Evolutionary conservation across 805 yeast genomes (phyloP).

Genomic region (Lipomyces starkeyi): DNA sequence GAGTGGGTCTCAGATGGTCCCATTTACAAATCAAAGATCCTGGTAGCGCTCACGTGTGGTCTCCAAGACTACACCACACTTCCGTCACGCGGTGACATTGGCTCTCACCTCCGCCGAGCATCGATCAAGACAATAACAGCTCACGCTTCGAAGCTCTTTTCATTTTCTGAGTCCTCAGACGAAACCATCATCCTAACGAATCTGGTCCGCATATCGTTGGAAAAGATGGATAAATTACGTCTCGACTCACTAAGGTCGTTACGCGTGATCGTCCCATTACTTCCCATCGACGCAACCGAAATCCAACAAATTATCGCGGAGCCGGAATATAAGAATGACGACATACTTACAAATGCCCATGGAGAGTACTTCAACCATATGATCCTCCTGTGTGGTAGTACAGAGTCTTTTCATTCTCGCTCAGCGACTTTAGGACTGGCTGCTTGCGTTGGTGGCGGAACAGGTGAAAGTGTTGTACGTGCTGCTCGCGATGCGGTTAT

Average conservation of each 20-base stretch:
- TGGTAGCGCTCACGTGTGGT: conserved; percentile 40
- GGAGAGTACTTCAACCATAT: conserved; percentile 10
- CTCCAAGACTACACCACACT: conserved; percentile 80
- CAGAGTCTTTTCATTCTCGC: not conserved
- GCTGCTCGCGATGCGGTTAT: conserved; percentile 31
- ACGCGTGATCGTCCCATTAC: not conserved
- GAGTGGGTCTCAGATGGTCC: not conserved
- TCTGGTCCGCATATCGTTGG: conserved; percentile 64
- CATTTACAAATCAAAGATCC: not conserved
- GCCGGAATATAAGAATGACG: not conserved
- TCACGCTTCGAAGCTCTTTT: conserved; percentile 38
- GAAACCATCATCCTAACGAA: conserved; percentile 36
- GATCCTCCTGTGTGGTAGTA: conserved; percentile 10
- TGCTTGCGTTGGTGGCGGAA: conserved; percentile 22
- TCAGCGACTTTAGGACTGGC: conserved; percentile 26
- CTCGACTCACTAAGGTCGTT: conserved; percentile 52
- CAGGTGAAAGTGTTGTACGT: conserved; percentile 34
- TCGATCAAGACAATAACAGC: conserved; percentile 52
- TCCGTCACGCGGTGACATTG: conserved; percentile 85
- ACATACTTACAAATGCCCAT: not conserved
- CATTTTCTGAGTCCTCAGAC: not conserved
- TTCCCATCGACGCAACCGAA: not conserved
- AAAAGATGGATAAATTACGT: conserved; percentile 64
- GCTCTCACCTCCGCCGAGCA: conserved; percentile 68
- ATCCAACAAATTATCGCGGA: not conserved